Base-by-base conservation (phyloP, 441 rosid genomes). In the Pelargonium fulgidum region DNA sequence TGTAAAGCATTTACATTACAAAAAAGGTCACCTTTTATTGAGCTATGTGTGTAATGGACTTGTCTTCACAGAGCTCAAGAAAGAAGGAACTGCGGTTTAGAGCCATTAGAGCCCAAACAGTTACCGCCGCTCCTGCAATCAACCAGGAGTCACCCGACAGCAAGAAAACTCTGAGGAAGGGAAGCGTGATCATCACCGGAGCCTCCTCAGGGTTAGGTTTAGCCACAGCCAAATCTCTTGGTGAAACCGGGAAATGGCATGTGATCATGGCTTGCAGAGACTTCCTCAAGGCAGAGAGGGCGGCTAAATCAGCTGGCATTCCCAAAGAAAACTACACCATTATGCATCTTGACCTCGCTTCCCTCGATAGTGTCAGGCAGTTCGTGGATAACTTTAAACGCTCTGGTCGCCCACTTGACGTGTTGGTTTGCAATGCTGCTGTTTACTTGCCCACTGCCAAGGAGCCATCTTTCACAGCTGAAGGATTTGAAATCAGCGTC, bases 221-320 rank as follows among this genome's bases (percentile, higher is more conserved):
- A 22, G 96, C 97, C 63, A 75, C 94, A 1, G 96, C 97, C 16
- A 94, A 90, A 83, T 88, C 97, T 62, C 79, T 94, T 19, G 97
- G 92, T 2, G 97, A 93, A 70, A 81, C 93, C 11, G 97, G 97
- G 44, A 94, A 94, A 80, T 91, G 99, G 97, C 85, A 91, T 59
- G 77, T 91, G 33, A 86, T 90, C 68, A 90, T 94, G 99, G 99
- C 99, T 70, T 94, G 99, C 82, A 82, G 97, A 74, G 96, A 81
- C 79, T 87, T 85, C 76, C 89, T 85, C 47, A 89, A 87, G 85
- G 70, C 89, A 0, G 92, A 90, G 77, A 90, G 74, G 73, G 98
- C 97, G 0, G 98, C 96, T 0, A 89, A 79, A 72, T 82, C 96
- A 0, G 83, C 83, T 1, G 96, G 92, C 63, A 89, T 93, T 70